phyloP scores from a whole-genome alignment of 441 rosid species.

The Manihot esculenta region DNA sequence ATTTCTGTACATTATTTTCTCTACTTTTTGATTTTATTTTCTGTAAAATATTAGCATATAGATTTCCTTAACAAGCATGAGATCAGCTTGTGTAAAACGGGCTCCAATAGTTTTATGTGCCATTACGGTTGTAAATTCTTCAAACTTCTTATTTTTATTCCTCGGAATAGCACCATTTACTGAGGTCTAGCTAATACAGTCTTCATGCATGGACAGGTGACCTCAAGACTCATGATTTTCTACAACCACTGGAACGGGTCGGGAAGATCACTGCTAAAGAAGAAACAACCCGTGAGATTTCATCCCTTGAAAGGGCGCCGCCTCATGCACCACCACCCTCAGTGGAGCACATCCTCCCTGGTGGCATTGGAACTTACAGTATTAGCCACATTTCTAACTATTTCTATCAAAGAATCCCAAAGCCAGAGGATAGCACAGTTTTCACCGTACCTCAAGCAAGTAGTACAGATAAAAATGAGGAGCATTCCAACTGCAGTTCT shows the following conservation, averaged over 20 bases:
- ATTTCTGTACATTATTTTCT: too few relatives aligned
- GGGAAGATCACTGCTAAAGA: conserved; percentile 51
- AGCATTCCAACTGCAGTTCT: conserved; percentile 67
- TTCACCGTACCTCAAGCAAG: conserved; percentile 37
- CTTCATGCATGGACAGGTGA: conserved; percentile 40
- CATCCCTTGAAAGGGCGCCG: conserved; percentile 49
- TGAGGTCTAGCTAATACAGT: background rate
- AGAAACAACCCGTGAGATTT: conserved; percentile 38
- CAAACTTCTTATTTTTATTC: too few relatives aligned
- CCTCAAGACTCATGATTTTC: conserved; percentile 80
- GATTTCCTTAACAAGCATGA: too few relatives aligned
- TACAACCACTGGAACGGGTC: conserved; percentile 61
- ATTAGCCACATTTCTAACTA: conserved; percentile 62
- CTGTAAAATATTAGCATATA: too few relatives aligned
- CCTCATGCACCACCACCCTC: conserved; percentile 55
- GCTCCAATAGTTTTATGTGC: background rate
- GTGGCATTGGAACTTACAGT: conserved; percentile 86
- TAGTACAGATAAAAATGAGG: conserved; percentile 54
- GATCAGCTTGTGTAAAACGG: too few relatives aligned
- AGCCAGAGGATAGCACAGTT: conserved; percentile 57
- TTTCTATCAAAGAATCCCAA: conserved; percentile 56
- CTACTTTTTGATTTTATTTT: too few relatives aligned
- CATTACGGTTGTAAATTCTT: background rate
- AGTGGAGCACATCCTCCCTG: conserved; percentile 72
- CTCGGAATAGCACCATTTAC: background rate